Base-by-base conservation (phyloP, 2,329 filamentous ascomycete genomes). In the Aspergillus sp. region DNA sequence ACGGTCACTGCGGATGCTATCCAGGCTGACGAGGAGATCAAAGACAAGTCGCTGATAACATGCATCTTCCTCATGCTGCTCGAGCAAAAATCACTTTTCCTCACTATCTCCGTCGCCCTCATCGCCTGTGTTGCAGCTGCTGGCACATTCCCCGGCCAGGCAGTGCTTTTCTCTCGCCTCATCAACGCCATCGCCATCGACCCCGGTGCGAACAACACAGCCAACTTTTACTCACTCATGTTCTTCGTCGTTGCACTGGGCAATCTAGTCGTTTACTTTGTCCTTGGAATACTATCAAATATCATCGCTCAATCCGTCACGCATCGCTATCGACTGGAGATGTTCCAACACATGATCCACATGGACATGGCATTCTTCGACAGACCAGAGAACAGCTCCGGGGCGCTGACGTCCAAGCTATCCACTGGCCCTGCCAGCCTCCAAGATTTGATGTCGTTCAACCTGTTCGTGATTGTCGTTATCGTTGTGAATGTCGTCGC, bases 161-260 rank as follows among this genome's bases (percentile, higher is more conserved):
- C 76, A 12, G 64, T 81, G 5, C 76, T 84, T 33, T 82, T 84
- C 46, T 81, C 80, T 37, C 75, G 79, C 56, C 78, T 77, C 1
- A 72, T 84, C 36, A 75, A 76, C n/a, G 72, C 64, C 33, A 64
- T 84, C 32, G 79, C 72, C 45, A 72, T 75, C 1, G 83, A 78
- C 60, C 70, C 76, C 33, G 63, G 67, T 8, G 59, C 69, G 2
- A 62, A 66, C 5, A 69, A 66, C 8, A 80, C 83, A 27, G 79
- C 78, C 6, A 62, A 70, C 31, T 73, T 83, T 50, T 81, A 76
- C 32, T 76, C 76, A 0, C 68, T 79, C 4, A 69, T 83, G 58
- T 78, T 81, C 61, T 82, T 83, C 56, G 72, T 82, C 51, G 68
- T 84, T 4, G 80, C 77, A 2, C 69, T 76, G 31, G 69, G 82